Evolutionary conservation across 2,329 filamentous ascomycete genomes (phyloP).

Genomic region (Chlorencoelia australis): DNA sequence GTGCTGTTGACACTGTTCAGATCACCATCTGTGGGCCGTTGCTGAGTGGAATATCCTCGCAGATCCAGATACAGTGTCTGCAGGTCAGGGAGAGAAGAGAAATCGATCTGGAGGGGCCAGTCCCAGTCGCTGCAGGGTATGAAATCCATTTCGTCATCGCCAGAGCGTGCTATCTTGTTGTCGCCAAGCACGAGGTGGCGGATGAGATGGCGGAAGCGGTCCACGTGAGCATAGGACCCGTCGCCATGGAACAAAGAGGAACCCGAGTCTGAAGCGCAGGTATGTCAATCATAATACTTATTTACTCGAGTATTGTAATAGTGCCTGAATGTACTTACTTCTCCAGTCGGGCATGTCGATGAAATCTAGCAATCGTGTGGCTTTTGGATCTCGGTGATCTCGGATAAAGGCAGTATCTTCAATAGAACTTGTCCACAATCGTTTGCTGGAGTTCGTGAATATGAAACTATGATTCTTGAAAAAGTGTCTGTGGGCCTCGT

Average conservation of each 20-base stretch:
- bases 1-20: no score
- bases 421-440: neutral
- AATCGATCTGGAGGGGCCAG: conserved; percentile 9
- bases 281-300: no score
- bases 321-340: no score
- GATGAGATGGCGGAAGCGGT: conserved; percentile 3
- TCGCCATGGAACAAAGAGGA: neutral
- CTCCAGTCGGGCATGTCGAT: conserved; percentile 3
- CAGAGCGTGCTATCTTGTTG: neutral
- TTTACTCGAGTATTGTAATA: no score
- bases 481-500: no score
- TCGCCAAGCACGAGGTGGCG: conserved; percentile 6
- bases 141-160: neutral
- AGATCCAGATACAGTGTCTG: neutral
- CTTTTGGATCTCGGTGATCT: neutral
- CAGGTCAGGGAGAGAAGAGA: neutral
- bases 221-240: neutral
- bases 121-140: conserved; percentile 2
- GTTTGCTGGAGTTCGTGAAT: no score
- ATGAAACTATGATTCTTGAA: no score
- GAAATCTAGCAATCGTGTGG: conserved; percentile 5
- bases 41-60: no score
- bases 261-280: no score
- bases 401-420: neutral
- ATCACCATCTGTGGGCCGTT: no score